phyloP scores from a whole-genome alignment of 2,329 filamentous ascomycete species.

The Botrytis sinoallii region DNA sequence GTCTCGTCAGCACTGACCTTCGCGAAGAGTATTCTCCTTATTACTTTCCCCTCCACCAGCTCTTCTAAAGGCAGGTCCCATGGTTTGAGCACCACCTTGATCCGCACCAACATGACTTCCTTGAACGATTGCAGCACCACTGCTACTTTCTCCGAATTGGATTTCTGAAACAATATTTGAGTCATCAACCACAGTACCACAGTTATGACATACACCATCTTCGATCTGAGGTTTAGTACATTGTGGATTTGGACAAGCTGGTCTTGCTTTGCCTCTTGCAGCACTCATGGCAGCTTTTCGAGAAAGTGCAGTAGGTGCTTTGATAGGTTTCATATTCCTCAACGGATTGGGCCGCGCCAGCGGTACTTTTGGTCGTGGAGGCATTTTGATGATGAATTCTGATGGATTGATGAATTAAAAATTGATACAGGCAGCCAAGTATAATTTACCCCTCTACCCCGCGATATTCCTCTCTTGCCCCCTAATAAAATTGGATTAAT shows the following conservation, averaged over 20 bases:
- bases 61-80: slow-evolving; percentile 60
- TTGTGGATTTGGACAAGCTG: slow-evolving; percentile 54
- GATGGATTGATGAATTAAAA: slow-evolving; percentile 6
- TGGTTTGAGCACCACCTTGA: slow-evolving; percentile 57
- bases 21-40: slow-evolving; percentile 58
- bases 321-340: slow-evolving; percentile 26
- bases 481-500: not conserved
- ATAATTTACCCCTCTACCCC: slow-evolving; percentile 18
- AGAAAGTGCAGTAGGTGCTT: slow-evolving; percentile 26
- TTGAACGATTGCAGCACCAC: slow-evolving; percentile 84
- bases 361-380: slow-evolving; percentile 10
- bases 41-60: slow-evolving; percentile 57
- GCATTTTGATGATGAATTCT: not conserved
- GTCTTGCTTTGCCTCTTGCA: slow-evolving; percentile 20
- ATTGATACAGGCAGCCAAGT: not conserved
- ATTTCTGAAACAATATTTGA: slow-evolving; percentile 90
- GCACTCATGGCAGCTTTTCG: slow-evolving; percentile 26
- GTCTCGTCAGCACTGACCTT: slow-evolving; percentile 35
- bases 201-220: slow-evolving; percentile 73
- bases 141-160: slow-evolving; percentile 82
- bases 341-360: slow-evolving; percentile 25
- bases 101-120: slow-evolving; percentile 84
- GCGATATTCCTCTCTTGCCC: not conserved
- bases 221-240: slow-evolving; percentile 61
- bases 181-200: slow-evolving; percentile 80